A percentile compares a stretch with the other conserved stretches of the same genome.
These are phyloP conservation scores for Yamadazyma spencermartinsiae DNA, from an alignment of 1,139 yeast species.

Conservation along the genomic window DNA sequence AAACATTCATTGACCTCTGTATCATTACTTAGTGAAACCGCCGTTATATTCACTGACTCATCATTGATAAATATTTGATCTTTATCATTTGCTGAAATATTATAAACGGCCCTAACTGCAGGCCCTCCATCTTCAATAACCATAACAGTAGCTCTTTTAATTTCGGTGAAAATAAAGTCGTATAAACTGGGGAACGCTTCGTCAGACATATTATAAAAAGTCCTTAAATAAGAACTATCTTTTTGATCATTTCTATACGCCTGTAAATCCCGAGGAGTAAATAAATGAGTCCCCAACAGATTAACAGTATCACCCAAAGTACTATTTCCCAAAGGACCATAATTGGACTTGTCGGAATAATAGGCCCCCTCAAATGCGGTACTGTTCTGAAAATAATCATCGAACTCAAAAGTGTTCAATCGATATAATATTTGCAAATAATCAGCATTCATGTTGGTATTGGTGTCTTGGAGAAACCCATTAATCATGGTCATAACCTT, in stretches of 20 bases:
- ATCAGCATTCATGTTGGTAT: constrained; percentile 57
- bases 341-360: constrained; percentile 7
- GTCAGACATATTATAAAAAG: constrained; percentile 24
- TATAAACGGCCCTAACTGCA: constrained; percentile 5
- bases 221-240: background rate
- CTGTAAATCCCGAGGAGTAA: constrained; percentile 27
- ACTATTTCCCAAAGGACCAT: constrained; percentile 26
- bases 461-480: constrained; percentile 46
- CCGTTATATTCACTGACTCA: constrained; percentile 15
- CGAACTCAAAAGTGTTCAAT: constrained; percentile 31
- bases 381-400: constrained; percentile 9
- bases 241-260: constrained; percentile 6
- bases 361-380: constrained; percentile 8
- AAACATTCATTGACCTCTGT: constrained; percentile 9
- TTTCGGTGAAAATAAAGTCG: constrained; percentile 41
- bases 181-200: constrained; percentile 39
- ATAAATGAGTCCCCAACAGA: constrained; percentile 22
- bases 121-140: constrained; percentile 29
- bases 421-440: constrained; percentile 51
- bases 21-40: constrained; percentile 2
- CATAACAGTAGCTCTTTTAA: constrained; percentile 42
- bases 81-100: constrained; percentile 20
- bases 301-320: constrained; percentile 27
- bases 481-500: constrained; percentile 36
- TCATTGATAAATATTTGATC: constrained; percentile 21